Base-by-base conservation (phyloP, 2,329 filamentous ascomycete genomes). In the Aspergillus versicolor region DNA sequence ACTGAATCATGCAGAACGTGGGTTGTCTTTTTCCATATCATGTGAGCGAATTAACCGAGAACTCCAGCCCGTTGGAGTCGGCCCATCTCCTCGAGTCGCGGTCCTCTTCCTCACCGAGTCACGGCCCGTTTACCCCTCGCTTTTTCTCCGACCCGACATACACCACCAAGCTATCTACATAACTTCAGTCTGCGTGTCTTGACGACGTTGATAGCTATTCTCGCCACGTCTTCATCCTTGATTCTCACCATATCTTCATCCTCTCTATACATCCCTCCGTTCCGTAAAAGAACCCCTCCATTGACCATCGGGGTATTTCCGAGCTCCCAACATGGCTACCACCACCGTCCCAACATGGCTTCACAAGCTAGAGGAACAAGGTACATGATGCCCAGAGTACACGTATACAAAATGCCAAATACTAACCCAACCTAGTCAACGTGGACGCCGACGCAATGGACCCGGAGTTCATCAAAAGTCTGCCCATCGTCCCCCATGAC, bases 361-460 rank as follows among this genome's bases (percentile, higher is more conserved):
- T 50, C 47, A 50, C 22, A 50, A 50, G 22, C 47, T 50, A 4
- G 47, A 50, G n/a, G 47, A 42, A 30, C 47, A 50, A 41, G 47
- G 47, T 50, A 13, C 2, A 3, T 42, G 6, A 11, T 11, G 13
- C 13, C 13, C 43, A 32, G 13, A 30, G 13, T n/a, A 4, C 22
- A 9, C 11, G 4, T n/a, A 24, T 7, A 9, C 5, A 19, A n/a
- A 30, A 19, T 19, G 9, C 19, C 19, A 12, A 15, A 13, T 40
- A 24, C 46, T 49, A 21, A 49, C 2, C 15, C 8, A 9, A 21
- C 19, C 15, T 22, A 52, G 49, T 52, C 15, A 52, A 52, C 13
- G 49, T 52, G 8, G 49, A 52, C 38, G 49, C 44, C 40, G 49
- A 52, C 40, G 38, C 38, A 19, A 52, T 44, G 49, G 49, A 44